Evolutionary conservation across 1,139 yeast species (phyloP), one percentile per base, ranked within the genome.

Genomic region (Nadsonia commutata): DNA sequence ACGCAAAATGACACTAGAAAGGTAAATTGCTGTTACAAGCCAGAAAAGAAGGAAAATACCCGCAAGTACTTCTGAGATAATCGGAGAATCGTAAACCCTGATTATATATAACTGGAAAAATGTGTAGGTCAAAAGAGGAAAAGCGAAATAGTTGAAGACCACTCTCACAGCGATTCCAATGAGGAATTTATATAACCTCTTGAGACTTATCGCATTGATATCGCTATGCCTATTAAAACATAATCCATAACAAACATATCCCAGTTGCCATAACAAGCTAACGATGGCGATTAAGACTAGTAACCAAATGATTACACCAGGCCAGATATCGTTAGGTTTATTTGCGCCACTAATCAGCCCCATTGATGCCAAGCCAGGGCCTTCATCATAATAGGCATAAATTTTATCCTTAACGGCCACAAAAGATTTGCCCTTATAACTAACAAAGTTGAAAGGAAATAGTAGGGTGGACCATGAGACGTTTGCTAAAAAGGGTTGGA

Each of bases 401-500:
- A 33, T 22, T n/a, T 41, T 39, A 18, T 41, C 36, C 13, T 36
- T 11, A 16, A 17, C 23, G 21, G 9, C n/a, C 20, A 23, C 17
- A 11, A 56, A 50, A 13, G 16, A 27, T 4, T 16, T 7, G 33
- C 33, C 33, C 9, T 13, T 27, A 11, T 27, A 11, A 27, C n/a
- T 13, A 8, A 52, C 57, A 39, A 56, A 52, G 31, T 55, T 52
- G 40, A 47, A 45, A 21, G 54, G 55, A 44, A 62, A 62, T 40
- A 60, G 49, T 33, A 63, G 51, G 20, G 58, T 48, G 11, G 62
- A 53, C 74, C 74, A 70, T 18, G 68, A 53, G 11, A 62, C 47
- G 1, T 63, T 53, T 2, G 66, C 51, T 39, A 77, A 58, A 11
- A 74, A 58, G 0, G 82, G 82, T 51, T 74, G 80, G 48, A 69